Conservation (phyloP, 2,329 filamentous ascomycete species). For the Colletotrichum limetticola region DNA sequence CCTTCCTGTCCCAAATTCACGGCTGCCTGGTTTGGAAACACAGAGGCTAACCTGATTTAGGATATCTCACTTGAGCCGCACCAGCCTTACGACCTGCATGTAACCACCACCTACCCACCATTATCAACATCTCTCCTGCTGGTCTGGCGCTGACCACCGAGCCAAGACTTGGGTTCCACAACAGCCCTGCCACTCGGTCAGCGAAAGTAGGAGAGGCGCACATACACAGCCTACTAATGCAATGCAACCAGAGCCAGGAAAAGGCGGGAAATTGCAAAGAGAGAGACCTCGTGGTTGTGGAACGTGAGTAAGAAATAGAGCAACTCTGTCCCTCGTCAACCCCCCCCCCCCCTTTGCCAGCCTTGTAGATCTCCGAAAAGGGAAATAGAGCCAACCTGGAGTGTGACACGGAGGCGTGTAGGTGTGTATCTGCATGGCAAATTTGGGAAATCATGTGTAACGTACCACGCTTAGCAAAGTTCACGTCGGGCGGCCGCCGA, state of each 20-base stretch:
- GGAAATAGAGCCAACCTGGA: not conserved
- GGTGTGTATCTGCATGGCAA: not conserved
- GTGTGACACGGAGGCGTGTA: not conserved
- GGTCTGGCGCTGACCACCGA: not conserved
- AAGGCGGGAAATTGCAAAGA: no score
- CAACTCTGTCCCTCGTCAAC: no score
- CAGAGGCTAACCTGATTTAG: not conserved
- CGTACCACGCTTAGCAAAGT: not conserved
- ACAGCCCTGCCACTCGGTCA: not conserved
- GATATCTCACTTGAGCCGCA: constrained; percentile 11
- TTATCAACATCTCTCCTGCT: no score
- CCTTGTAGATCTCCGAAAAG: not conserved
- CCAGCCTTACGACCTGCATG: constrained; percentile 27
- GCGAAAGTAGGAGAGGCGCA: not conserved
- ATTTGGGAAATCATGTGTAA: not conserved
- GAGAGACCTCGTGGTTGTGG: not conserved
- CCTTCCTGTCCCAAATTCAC: not conserved
- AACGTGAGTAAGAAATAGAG: not conserved
- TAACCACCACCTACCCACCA: not conserved
- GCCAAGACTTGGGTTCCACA: not conserved
- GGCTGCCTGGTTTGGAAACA: not conserved
- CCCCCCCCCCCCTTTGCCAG: not conserved
- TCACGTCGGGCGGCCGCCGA: not conserved
- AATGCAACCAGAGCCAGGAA: not conserved
- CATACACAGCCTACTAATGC: not conserved